These are phyloP conservation scores for Mycena chlorophos DNA, from an alignment of 768 basidiomycete species.

Conservation along the genomic window DNA sequence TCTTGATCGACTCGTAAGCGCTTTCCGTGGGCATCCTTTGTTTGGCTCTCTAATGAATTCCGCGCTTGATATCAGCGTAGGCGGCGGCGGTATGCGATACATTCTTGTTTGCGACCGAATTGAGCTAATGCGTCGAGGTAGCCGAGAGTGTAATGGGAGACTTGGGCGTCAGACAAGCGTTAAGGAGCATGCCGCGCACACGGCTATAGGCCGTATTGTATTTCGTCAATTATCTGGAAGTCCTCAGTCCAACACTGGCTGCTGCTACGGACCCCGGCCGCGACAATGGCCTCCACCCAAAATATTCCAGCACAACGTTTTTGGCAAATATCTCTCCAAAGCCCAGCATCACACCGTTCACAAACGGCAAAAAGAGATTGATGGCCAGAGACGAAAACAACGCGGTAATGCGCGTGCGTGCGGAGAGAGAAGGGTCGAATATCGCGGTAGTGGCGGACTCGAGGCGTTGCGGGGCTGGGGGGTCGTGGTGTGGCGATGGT, in stretches of 20 bases:
- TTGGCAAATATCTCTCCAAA: constrained; percentile 93
- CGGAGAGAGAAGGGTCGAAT: constrained; percentile 67
- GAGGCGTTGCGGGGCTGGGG: constrained; percentile 12
- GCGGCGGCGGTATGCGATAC: constrained; percentile 65
- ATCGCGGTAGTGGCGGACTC: constrained; percentile 64
- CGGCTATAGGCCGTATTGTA: constrained; percentile 44
- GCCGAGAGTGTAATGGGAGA: constrained; percentile 82
- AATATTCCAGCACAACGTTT: constrained; percentile 60
- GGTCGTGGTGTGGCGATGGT: constrained; percentile 41
- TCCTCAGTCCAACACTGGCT: constrained; percentile 37
- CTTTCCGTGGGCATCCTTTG: neutral
- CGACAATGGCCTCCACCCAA: constrained; percentile 44
- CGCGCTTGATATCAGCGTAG: constrained; percentile 37
- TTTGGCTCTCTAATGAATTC: neutral
- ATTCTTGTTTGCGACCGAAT: neutral
- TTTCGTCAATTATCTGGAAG: constrained; percentile 10
- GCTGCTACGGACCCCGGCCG: constrained; percentile 40
- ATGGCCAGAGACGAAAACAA: constrained; percentile 75
- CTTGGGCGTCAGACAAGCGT: constrained; percentile 79
- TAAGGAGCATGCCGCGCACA: constrained; percentile 71
- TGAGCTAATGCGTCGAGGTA: constrained; percentile 22
- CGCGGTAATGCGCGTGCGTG: constrained; percentile 66
- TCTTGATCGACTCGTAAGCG: constrained; percentile 62
- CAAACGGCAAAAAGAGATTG: constrained; percentile 83
- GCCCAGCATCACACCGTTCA: constrained; percentile 96